These are phyloP conservation scores for Coemansia sp. DNA, from an alignment of 192 early-diverging fungal species.

Conservation along the genomic window DNA sequence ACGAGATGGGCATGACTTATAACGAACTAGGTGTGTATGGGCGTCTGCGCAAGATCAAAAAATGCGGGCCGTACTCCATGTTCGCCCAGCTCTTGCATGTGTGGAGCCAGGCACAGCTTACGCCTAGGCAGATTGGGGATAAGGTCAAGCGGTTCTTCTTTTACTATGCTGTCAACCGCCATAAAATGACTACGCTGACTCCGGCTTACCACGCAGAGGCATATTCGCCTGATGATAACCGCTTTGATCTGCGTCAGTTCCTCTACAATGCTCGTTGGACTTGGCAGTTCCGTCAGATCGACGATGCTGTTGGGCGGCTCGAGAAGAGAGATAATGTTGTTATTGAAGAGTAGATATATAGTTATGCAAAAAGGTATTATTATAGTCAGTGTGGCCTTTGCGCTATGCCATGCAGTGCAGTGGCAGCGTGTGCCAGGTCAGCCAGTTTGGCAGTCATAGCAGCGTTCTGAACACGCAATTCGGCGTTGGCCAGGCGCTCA, in stretches of 20 bases:
- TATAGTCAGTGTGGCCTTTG: not conserved
- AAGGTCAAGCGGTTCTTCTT: slow-evolving; percentile 98
- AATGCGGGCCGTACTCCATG: slow-evolving; percentile 95
- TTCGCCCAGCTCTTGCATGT: slow-evolving; percentile 83
- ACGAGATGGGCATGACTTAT: slow-evolving; percentile 99
- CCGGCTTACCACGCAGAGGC: slow-evolving; percentile 94
- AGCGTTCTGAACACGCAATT: slow-evolving; percentile 15
- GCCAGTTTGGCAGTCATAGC: slow-evolving; percentile 24
- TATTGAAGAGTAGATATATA: not conserved
- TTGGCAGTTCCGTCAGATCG: slow-evolving; percentile 92
- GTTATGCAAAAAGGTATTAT: not conserved
- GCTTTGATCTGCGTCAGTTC: slow-evolving; percentile 96
- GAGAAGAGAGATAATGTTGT: not conserved
- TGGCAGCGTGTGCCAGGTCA: slow-evolving; percentile 6
- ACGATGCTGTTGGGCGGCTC: slow-evolving; percentile 58
- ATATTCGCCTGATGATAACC: slow-evolving; percentile 97
- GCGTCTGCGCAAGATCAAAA: slow-evolving; percentile 80
- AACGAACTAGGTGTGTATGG: slow-evolving; percentile 92
- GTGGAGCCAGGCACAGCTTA: slow-evolving; percentile 59
- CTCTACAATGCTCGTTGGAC: slow-evolving; percentile 90
- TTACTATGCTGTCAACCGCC: slow-evolving; percentile 96
- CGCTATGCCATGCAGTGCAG: not conserved
- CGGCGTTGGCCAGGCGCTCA: slow-evolving; percentile 19
- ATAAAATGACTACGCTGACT: slow-evolving; percentile 97
- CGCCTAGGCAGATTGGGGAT: slow-evolving; percentile 67